Base-by-base conservation (phyloP, 306 rosid species). In the Malus orientalis region DNA sequence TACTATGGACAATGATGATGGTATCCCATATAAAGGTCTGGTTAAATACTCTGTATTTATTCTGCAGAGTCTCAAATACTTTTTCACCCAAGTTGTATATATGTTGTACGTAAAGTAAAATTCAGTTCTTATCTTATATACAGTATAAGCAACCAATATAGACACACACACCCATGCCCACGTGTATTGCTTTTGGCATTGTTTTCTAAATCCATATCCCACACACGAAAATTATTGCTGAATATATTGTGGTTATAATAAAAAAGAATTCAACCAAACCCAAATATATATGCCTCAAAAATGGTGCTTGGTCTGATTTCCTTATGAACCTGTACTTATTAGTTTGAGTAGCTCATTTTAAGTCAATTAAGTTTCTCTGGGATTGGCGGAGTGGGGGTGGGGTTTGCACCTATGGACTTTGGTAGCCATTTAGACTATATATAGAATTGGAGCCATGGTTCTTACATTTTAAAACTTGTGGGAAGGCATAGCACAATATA, bases 1-100 rank as follows among this genome's bases (percentile, higher is more conserved):
- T 85, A 69, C 93, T 4, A 78, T 88, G 89, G 97, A 95, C 85
- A 90, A 80, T 77, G 98, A 90, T 81, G 97, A 92, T 81, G 98
- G 93, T 74, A 84, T 95, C 81, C 82, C 98, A 36, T 88, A 53
- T 87, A 81, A 91, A 90, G 97, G 97, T 92, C 66, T 57, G 81
- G 51, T 64, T 70, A 12, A 74, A 33, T 57, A 18, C 29, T 47
- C 18, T 38, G 16, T n/a, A 58, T 22, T n/a, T 59, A 23, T 18
- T 38, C 38, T 58, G 14, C n/a, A 15, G 22, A 38, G n/a, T 53
- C 58, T 36, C 42, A 36, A 32, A 64, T 64, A 20, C n/a, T 5
- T 30, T 55, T 72, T 6, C 9, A 36, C 22, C 36, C 23, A 32
- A 71, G 54, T 55, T 36, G 54, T 57, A 1, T 32, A 33, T 23